Base-by-base conservation (phyloP, 345 rosid species). In the Eucalyptus guilfoylei region DNA sequence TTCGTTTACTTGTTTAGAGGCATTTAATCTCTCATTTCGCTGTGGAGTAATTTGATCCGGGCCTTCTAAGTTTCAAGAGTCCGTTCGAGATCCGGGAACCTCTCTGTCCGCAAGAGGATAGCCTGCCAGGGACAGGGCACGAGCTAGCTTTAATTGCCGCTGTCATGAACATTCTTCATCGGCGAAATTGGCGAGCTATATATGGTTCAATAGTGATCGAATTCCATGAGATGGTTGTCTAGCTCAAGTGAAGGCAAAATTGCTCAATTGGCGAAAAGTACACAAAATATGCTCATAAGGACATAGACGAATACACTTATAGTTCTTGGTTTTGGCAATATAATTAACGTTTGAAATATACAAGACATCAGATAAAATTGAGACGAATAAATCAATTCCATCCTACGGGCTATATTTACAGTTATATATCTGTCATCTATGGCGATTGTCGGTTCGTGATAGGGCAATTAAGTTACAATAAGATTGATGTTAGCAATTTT, bases 371-470 rank as follows among this genome's bases (percentile, higher is more conserved):
- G 7, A 60, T 60, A 60, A 60, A 60, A 52, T 60, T 13, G 32
- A 60, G 30, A 12, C 1, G 32, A 60, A 11, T 7, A 60, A 6
- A 60, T 28, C 11, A 64, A 64, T n/a, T n/a, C 37, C 21, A 64
- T 14, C 37, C 3, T 0, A 0, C 0, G 5, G 3, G 21, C 37
- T 9, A 55, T 24, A 23, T 55, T 55, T 24, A 19, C 5, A 23
- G 2, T 23, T 23, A 8, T 23, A 55, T 55, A 23, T 55, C 1
- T 55, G 1, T 30, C 12, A 23, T 55, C 13, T 55, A 9, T 8
- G 62, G 62, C 2, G 30, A 55, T 23, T 55, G 12, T 55, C 3
- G 9, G 5, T 9, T 9, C 1, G 62, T 55, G 30, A 55, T 23
- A 21, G 3, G 26, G 55, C 2, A 16, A 52, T 52, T 19, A 52